These are phyloP conservation scores for Colletotrichum phormii DNA, from an alignment of 2,329 filamentous ascomycete species.

Conservation along the genomic window DNA sequence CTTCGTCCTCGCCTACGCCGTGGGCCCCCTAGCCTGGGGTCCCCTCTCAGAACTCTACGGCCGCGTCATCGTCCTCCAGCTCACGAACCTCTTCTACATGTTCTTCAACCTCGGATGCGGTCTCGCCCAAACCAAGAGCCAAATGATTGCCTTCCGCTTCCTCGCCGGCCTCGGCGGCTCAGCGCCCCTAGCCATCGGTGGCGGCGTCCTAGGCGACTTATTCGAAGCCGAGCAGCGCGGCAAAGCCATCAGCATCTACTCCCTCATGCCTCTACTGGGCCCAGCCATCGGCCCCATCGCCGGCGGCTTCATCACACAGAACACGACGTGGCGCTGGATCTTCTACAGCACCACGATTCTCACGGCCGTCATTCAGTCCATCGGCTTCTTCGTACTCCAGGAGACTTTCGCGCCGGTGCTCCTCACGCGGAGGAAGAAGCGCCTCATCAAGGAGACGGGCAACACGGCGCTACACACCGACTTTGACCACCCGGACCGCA, in stretches of 20 bases:
- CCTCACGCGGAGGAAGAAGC: conserved; percentile 66
- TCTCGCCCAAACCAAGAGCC: conserved; percentile 55
- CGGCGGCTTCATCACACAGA: conserved; percentile 73
- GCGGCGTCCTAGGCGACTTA: conserved; percentile 55
- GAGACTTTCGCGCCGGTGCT: conserved; percentile 75
- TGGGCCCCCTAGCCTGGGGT: conserved; percentile 59
- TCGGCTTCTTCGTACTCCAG: conserved; percentile 70
- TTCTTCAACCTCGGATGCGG: conserved; percentile 72
- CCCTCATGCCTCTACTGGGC: conserved; percentile 62
- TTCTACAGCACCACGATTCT: conserved; percentile 76
- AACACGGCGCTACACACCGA: conserved; percentile 62
- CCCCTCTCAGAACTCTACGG: conserved; percentile 63
- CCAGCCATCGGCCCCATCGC: conserved; percentile 76
- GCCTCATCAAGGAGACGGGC: conserved; percentile 68
- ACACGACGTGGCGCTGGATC: conserved; percentile 77
- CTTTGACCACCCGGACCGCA: conserved; percentile 58
- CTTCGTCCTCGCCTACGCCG: conserved; percentile 60
- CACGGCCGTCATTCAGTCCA: conserved; percentile 69
- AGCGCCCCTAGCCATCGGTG: conserved; percentile 55
- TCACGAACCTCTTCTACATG: conserved; percentile 61
- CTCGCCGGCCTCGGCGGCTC: conserved; percentile 55
- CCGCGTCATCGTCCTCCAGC: conserved; percentile 53
- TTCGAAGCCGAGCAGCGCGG: conserved; percentile 55
- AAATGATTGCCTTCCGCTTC: conserved; percentile 60
- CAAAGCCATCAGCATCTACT: conserved; percentile 49